A percentile compares a stretch with the other conserved stretches of the same genome.
Evolutionary conservation across 2,329 filamentous ascomycete genomes (phyloP).

Genomic region (Septoria linicola): DNA sequence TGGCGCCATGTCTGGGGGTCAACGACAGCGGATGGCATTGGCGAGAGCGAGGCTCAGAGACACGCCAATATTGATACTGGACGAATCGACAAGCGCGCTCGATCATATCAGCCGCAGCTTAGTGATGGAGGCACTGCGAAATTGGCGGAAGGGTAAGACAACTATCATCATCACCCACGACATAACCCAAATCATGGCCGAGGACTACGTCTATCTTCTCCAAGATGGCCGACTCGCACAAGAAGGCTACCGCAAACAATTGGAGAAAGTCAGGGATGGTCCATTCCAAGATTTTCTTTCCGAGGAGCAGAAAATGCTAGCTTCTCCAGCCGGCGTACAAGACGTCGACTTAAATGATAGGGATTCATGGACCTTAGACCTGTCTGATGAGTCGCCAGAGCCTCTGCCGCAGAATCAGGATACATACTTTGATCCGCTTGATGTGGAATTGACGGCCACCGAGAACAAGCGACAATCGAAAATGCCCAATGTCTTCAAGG

Average conservation of each 20-base stretch:
- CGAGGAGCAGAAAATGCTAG: conserved; percentile 23
- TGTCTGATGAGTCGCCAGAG: conserved; percentile 12
- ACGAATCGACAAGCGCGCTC: conserved; percentile 84
- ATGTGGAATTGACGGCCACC: conserved; percentile 30
- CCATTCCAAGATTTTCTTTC: conserved; percentile 37
- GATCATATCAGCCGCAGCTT: conserved; percentile 68
- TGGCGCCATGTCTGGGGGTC: conserved; percentile 74
- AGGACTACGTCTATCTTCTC: conserved; percentile 79
- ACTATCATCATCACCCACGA: conserved; percentile 95
- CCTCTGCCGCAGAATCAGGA: conserved; percentile 8
- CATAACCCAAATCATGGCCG: conserved; percentile 66
- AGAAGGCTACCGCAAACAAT: conserved; percentile 61
- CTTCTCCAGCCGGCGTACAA: conserved; percentile 24
- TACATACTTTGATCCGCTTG: conserved; percentile 29
- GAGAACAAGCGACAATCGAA: conserved; percentile 32
- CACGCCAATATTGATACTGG: conserved; percentile 76
- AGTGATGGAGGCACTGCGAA: conserved; percentile 71
- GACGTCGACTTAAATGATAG: conserved; percentile 8
- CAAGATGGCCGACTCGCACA: conserved; percentile 67
- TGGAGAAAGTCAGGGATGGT: conserved; percentile 45
- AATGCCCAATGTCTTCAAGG: conserved; percentile 31
- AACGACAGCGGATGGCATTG: conserved; percentile 77
- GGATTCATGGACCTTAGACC: conserved; percentile 4
- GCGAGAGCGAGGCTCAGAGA: conserved; percentile 76
- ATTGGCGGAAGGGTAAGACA: conserved; percentile 77